Evolutionary conservation across 352 stramenopile genomes (phyloP).

Genomic region (Phytophthora hybrid): DNA sequence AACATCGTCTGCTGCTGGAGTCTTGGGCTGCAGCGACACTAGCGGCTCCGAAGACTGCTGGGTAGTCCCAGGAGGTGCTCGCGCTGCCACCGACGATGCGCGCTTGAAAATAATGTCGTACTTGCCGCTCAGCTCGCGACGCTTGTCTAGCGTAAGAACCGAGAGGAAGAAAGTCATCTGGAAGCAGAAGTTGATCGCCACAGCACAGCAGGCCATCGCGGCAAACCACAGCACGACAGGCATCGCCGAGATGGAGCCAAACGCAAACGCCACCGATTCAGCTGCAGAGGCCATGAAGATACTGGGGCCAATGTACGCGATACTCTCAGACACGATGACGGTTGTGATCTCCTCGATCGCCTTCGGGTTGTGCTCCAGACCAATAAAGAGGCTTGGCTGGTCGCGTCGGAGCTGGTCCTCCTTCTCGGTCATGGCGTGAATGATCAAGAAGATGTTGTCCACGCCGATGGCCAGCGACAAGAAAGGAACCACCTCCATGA

Average conservation of each 20-base stretch:
- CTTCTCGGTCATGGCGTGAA: conserved; percentile 62
- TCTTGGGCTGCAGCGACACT: conserved; percentile 44
- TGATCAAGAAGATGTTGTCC: conserved; percentile 79
- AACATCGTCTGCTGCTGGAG: conserved; percentile 26
- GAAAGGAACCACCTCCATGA: conserved; percentile 80
- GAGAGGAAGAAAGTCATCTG: conserved; percentile 73
- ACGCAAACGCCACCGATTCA: conserved; percentile 64
- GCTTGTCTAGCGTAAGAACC: conserved; percentile 68
- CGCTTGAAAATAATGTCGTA: conserved; percentile 64
- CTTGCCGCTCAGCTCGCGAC: conserved; percentile 60
- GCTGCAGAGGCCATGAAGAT: conserved; percentile 71
- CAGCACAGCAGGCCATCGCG: conserved; percentile 62
- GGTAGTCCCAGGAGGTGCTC: conserved; percentile 14
- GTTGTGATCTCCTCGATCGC: conserved; percentile 50
- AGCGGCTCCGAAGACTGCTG: conserved; percentile 34
- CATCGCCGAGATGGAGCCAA: conserved; percentile 70
- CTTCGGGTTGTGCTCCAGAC: conserved; percentile 48
- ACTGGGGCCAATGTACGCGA: conserved; percentile 66
- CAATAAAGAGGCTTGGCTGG: conserved; percentile 53
- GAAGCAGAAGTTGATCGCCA: conserved; percentile 68
- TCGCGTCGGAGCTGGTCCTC: conserved; percentile 47
- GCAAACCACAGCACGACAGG: conserved; percentile 76
- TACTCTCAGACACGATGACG: conserved; percentile 48
- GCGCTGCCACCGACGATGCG: conserved; percentile 23
- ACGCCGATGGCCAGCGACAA: conserved; percentile 73